Percentiles rank a stretch among this genome's conserved stretches.
These are phyloP conservation scores for Nicotiana noctiflora DNA, from an alignment of 257 asterid species.

Conservation along the genomic window DNA sequence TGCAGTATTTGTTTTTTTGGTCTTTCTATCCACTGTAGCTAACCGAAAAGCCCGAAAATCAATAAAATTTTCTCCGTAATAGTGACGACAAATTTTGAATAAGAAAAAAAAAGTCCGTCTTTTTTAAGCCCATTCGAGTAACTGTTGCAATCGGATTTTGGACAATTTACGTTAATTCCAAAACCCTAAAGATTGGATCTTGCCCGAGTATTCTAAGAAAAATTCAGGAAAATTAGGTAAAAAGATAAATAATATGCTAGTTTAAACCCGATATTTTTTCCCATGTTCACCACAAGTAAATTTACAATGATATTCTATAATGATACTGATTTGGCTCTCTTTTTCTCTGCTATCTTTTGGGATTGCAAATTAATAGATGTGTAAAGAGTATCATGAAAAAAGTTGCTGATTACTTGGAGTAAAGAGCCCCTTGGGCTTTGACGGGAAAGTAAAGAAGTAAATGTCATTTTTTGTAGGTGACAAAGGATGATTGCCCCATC, in stretches of 20 bases:
- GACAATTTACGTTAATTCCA: background rate
- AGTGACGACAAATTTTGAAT: background rate
- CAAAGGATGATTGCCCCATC: constrained; percentile 82
- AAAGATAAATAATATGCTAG: background rate
- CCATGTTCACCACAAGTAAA: background rate
- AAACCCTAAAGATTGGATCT: background rate
- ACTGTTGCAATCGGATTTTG: background rate
- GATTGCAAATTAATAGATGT: constrained; percentile 18
- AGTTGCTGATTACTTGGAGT: constrained; percentile 26
- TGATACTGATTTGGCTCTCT: constrained; percentile 35
- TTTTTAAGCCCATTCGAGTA: background rate
- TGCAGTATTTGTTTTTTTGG: background rate
- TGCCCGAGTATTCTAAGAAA: no score
- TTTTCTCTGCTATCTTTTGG: background rate
- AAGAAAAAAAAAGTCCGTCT: background rate
- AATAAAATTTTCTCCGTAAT: background rate
- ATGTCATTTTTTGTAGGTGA: constrained; percentile 66
- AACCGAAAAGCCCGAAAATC: background rate
- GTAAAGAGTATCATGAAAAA: constrained; percentile 14
- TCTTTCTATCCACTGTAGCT: background rate
- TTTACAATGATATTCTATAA: background rate
- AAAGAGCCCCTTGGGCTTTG: constrained; percentile 27
- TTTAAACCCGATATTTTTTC: background rate
- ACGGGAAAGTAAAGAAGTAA: constrained; percentile 39
- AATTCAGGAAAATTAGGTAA: background rate